These are phyloP conservation scores for Dimargaris xerosporica DNA, from an alignment of 192 early-diverging fungal genomes.

Conservation along the genomic window DNA sequence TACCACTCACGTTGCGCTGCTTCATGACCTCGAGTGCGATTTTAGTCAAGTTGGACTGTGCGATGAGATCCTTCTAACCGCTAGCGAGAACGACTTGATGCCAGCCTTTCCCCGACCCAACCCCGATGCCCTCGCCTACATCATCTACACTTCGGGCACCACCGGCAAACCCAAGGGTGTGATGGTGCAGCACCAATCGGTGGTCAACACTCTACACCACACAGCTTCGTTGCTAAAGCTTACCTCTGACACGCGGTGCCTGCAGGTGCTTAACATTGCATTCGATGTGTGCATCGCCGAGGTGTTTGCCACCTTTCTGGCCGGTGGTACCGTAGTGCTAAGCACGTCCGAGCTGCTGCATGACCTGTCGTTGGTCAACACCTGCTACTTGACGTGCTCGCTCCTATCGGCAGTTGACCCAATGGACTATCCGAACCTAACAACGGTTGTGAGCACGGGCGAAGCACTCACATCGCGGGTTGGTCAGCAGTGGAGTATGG, in stretches of 20 bases:
- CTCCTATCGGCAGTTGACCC: neutral
- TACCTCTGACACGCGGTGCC: constrained; percentile 2
- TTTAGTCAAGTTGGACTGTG: neutral
- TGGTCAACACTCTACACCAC: neutral
- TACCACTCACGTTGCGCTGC: neutral
- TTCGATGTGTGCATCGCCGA: neutral
- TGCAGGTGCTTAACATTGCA: neutral
- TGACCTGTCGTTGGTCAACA: neutral
- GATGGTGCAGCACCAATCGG: neutral
- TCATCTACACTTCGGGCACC: constrained; percentile 5
- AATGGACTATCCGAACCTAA: neutral
- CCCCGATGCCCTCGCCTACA: neutral
- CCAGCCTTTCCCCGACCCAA: neutral
- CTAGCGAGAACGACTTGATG: neutral
- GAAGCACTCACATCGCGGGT: neutral
- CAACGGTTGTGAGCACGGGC: neutral
- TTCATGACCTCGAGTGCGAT: neutral
- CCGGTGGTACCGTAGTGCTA: neutral
- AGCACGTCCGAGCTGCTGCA: neutral
- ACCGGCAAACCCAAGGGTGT: constrained; percentile 3
- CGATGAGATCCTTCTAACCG: neutral
- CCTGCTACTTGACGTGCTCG: neutral
- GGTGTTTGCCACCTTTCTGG: neutral
- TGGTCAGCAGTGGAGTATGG: neutral
- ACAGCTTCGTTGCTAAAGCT: neutral